These are phyloP conservation scores for Diplodia sapinea DNA, from an alignment of 2,329 filamentous ascomycete species.

Conservation along the genomic window DNA sequence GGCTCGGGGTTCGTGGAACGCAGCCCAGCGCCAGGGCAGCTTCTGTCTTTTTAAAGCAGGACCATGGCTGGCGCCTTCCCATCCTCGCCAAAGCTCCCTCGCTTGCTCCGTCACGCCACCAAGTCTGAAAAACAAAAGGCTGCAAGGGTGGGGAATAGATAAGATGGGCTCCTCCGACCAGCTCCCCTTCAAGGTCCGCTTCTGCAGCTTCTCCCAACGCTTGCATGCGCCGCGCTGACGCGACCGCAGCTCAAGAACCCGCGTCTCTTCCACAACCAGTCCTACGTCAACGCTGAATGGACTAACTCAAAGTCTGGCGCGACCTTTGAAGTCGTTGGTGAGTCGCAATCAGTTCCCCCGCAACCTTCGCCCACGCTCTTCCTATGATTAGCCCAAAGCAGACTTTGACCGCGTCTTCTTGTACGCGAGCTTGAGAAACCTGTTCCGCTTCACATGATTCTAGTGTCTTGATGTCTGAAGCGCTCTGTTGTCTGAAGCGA, in stretches of 20 bases:
- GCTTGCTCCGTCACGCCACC: background rate
- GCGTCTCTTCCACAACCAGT: slow-evolving; percentile 60
- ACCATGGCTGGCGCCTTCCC: background rate
- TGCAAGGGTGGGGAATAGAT: background rate
- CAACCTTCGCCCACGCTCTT: background rate
- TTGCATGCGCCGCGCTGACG: slow-evolving; percentile 15
- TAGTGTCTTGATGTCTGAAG: background rate
- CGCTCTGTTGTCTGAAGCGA: background rate
- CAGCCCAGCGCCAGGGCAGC: background rate
- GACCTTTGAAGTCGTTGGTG: slow-evolving; percentile 62
- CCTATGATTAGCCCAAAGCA: slow-evolving; percentile 14
- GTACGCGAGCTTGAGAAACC: background rate
- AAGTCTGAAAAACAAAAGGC: background rate
- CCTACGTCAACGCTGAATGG: slow-evolving; percentile 62
- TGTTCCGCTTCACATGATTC: slow-evolving; percentile 33
- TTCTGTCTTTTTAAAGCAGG: slow-evolving; percentile 9
- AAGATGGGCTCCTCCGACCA: slow-evolving; percentile 40
- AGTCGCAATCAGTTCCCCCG: slow-evolving; percentile 29
- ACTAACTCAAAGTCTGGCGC: slow-evolving; percentile 62
- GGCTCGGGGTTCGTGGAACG: background rate
- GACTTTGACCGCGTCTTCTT: background rate
- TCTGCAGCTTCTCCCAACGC: slow-evolving; percentile 32
- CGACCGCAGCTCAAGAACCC: slow-evolving; percentile 58
- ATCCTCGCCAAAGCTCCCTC: background rate
- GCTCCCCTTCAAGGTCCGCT: slow-evolving; percentile 53